phyloP scores from a whole-genome alignment of 176 grass and related monocot species.

The Avena sativa region DNA sequence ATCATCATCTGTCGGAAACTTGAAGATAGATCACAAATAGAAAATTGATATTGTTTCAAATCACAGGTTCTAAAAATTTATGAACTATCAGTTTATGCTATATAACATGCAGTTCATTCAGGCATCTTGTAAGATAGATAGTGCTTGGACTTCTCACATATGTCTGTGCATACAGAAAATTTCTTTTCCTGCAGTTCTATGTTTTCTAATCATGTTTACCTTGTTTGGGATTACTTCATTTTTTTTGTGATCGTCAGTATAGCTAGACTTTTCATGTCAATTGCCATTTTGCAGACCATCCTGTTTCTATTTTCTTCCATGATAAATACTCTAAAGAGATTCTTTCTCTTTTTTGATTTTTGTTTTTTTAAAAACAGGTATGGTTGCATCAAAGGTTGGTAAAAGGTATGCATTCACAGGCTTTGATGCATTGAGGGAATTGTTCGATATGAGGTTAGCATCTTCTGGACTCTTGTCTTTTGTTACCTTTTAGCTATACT shows the following conservation, averaged over 20 bases:
- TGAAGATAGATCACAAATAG: constrained; percentile 19
- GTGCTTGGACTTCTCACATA: background rate
- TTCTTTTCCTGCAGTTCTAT: constrained; percentile 27
- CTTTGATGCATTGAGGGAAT: constrained; percentile 88
- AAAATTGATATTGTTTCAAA: background rate
- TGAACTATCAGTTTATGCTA: background rate
- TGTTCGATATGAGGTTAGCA: constrained; percentile 85
- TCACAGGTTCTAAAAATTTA: background rate
- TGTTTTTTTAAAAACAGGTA: constrained; percentile 53
- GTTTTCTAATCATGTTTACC: constrained; percentile 3
- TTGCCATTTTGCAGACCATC: background rate
- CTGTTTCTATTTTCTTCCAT: constrained; percentile 8
- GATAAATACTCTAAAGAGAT: constrained; percentile 33
- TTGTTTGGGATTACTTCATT: constrained; percentile 19
- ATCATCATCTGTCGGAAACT: background rate
- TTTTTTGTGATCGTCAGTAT: constrained; percentile 1
- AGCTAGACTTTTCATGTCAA: constrained; percentile 13
- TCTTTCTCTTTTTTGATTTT: constrained; percentile 30
- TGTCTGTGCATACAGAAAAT: background rate
- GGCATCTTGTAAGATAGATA: constrained; percentile 26
- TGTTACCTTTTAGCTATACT: background rate
- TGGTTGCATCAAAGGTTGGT: constrained; percentile 97
- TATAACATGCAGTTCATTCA: background rate
- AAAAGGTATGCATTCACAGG: constrained; percentile 97
- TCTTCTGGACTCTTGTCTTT: constrained; percentile 9